phyloP scores from a whole-genome alignment of 441 rosid genomes.

The Manihot esculenta region DNA sequence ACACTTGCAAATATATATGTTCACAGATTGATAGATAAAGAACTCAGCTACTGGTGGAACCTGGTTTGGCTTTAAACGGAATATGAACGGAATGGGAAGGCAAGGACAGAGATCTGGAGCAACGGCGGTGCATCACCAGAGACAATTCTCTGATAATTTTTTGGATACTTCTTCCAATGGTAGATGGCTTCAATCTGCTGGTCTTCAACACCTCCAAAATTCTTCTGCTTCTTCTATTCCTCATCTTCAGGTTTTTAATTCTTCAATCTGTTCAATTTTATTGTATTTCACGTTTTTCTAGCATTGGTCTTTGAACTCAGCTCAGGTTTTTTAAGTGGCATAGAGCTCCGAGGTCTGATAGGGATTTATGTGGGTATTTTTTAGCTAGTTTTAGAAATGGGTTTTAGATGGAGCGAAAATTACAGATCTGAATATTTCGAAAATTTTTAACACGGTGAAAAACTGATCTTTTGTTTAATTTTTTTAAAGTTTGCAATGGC shows the following conservation, averaged over 20 bases:
- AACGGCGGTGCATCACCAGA: conserved; percentile 75
- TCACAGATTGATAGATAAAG: neutral
- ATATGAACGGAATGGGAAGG: conserved; percentile 74
- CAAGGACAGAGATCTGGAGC: conserved; percentile 84
- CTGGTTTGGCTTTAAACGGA: conserved; percentile 5
- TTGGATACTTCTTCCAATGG: conserved; percentile 72
- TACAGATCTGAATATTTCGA: conserved; percentile 24
- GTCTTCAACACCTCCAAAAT: conserved; percentile 76
- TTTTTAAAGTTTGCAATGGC: neutral
- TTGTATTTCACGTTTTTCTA: neutral
- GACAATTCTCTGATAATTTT: conserved; percentile 78
- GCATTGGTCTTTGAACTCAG: neutral
- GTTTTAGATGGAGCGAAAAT: neutral
- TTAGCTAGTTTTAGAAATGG: neutral
- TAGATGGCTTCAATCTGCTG: conserved; percentile 93
- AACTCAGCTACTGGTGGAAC: neutral
- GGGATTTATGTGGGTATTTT: too few relatives aligned
- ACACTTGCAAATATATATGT: neutral
- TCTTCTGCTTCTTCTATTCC: conserved; percentile 51
- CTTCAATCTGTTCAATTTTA: neutral
- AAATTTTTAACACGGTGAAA: too few relatives aligned
- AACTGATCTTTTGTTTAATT: neutral
- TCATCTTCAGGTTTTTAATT: conserved; percentile 50
- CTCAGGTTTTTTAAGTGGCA: too few relatives aligned
- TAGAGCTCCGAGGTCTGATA: too few relatives aligned